phyloP scores from a whole-genome alignment of 352 stramenopile genomes.

The Pseudoperonospora humuli region DNA sequence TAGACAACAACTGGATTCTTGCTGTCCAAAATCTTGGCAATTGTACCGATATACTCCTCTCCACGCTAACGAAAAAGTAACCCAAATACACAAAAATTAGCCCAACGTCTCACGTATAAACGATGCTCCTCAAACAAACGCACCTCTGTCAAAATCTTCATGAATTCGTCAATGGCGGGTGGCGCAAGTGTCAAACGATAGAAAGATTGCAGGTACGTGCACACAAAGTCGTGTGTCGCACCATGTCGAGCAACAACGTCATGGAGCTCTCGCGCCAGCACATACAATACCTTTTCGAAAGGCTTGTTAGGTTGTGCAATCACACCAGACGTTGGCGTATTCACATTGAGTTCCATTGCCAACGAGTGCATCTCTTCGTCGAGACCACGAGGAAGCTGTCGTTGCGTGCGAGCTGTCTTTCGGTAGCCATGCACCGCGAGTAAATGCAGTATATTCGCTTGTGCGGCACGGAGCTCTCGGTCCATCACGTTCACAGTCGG shows the following conservation, averaged over 20 bases:
- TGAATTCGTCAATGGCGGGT: constrained; percentile 63
- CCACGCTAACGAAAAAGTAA: constrained; percentile 34
- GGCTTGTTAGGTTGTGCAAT: constrained; percentile 68
- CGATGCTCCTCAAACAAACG: not conserved
- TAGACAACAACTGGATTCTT: constrained; percentile 52
- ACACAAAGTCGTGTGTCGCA: constrained; percentile 51
- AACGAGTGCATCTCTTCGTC: constrained; percentile 73
- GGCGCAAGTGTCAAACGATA: constrained; percentile 60
- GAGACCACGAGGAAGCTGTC: constrained; percentile 50
- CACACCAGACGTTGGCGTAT: constrained; percentile 64
- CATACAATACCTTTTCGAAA: constrained; percentile 63
- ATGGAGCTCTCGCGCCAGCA: constrained; percentile 60
- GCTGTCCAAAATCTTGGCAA: constrained; percentile 54
- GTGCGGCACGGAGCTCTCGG: constrained; percentile 57
- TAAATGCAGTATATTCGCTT: constrained; percentile 55
- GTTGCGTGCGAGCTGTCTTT: constrained; percentile 57
- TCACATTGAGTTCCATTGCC: constrained; percentile 69
- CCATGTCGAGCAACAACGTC: constrained; percentile 57
- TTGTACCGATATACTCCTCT: constrained; percentile 62
- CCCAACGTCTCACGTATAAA: not conserved
- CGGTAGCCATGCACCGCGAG: constrained; percentile 46
- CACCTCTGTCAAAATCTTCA: constrained; percentile 72
- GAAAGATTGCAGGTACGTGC: constrained; percentile 67
- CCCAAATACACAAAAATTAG: not conserved
- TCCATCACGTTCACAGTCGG: constrained; percentile 49